A percentile compares a stretch with the other conserved stretches of the same genome.
phyloP scores from a whole-genome alignment of 176 grass and related monocot species.

The Ensete glaucum region DNA sequence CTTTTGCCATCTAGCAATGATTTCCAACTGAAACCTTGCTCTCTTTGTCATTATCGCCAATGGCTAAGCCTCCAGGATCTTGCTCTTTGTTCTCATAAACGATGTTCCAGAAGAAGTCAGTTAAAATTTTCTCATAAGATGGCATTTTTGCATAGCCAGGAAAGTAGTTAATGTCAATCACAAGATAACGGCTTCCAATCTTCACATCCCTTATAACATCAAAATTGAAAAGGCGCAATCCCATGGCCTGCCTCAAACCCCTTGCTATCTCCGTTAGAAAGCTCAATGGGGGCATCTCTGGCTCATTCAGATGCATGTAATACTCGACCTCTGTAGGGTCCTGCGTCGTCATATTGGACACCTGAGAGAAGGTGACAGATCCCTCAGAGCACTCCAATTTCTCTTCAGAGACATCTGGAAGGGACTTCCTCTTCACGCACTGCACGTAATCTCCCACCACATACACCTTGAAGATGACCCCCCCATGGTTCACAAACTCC shows the following conservation, averaged over 20 bases:
- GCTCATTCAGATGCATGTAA: conserved; percentile 9
- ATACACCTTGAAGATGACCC: conserved; percentile 94
- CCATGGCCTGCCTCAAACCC: conserved; percentile 54
- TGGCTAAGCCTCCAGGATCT: too few relatives aligned
- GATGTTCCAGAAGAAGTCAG: conserved; percentile 28
- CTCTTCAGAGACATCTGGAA: conserved; percentile 61
- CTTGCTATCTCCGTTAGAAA: conserved; percentile 55
- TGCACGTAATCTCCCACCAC: conserved; percentile 65
- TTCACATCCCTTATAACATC: too few relatives aligned
- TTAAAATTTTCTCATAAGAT: conserved; percentile 52
- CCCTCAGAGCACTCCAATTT: conserved; percentile 45
- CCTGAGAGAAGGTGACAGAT: conserved; percentile 72
- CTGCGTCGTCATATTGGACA: conserved; percentile 35
- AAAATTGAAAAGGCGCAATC: conserved; percentile 56
- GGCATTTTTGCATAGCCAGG: conserved; percentile 89
- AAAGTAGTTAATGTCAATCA: conserved; percentile 94
- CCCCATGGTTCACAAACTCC: conserved; percentile 94
- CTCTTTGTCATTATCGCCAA: too few relatives aligned
- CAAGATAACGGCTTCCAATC: conserved; percentile 42
- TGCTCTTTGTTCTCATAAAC: conserved; percentile 7
- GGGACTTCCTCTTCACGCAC: conserved; percentile 82
- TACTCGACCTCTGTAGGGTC: too few relatives aligned
- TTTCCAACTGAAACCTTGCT: too few relatives aligned
- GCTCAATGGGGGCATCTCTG: conserved; percentile 40
- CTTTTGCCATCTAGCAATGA: too few relatives aligned